A percentile compares a stretch with the other conserved stretches of the same genome.
Conservation (phyloP, 768 basidiomycete genomes). For the Phanerodontia chrysosporium region DNA sequence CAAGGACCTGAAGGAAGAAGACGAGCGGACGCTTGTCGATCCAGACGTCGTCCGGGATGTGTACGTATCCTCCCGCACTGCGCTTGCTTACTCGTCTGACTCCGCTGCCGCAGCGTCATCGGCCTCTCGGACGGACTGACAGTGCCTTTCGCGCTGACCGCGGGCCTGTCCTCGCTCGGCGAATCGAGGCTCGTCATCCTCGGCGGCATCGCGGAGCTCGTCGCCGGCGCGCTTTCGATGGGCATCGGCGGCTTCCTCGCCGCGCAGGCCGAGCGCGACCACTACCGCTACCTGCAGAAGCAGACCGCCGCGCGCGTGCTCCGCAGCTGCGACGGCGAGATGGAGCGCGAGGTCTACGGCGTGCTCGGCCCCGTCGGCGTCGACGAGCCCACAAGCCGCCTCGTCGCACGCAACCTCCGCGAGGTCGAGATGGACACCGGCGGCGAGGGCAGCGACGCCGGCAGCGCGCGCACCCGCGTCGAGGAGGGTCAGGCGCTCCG, state of each 20-base stretch:
- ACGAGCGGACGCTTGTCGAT: conserved; percentile 77
- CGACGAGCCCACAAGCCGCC: conserved; percentile 72
- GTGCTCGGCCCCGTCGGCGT: conserved; percentile 89
- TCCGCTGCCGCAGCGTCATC: conserved; percentile 53
- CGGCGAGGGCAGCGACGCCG: conserved; percentile 12
- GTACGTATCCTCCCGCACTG: conserved; percentile 40
- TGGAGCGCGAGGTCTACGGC: conserved; percentile 91
- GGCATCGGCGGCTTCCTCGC: conserved; percentile 98
- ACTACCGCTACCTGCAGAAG: conserved; percentile 77
- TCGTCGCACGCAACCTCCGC: conserved; percentile 73
- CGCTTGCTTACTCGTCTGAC: background rate
- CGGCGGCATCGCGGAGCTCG: conserved; percentile 92
- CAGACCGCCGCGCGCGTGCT: conserved; percentile 79
- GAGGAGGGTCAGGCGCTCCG: conserved; percentile 52
- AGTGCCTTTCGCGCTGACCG: conserved; percentile 87
- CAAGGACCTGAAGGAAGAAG: conserved; percentile 77
- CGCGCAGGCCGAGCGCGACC: conserved; percentile 93
- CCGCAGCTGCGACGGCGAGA: conserved; percentile 88
- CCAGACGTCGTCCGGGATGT: conserved; percentile 87
- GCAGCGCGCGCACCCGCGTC: conserved; percentile 27
- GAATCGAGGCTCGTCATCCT: conserved; percentile 89
- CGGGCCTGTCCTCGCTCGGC: conserved; percentile 85
- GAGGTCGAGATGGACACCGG: conserved; percentile 51
- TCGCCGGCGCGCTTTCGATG: conserved; percentile 96
- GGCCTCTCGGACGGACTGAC: conserved; percentile 90